Base-by-base conservation (phyloP, 2,329 filamentous ascomycete species). In the Emericellopsis atlantica region DNA sequence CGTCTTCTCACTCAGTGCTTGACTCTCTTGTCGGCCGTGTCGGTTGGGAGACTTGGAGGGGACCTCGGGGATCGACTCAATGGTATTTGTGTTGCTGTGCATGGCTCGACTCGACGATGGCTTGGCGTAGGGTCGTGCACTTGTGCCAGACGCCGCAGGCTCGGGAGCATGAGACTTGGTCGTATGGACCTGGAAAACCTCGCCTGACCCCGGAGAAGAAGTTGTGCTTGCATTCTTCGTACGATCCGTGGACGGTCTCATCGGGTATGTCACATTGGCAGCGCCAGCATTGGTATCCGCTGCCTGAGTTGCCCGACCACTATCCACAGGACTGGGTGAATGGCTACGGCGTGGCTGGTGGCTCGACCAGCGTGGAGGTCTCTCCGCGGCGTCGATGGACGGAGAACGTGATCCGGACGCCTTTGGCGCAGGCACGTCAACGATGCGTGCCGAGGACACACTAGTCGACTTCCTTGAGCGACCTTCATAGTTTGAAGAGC, bases 391-490 rank as follows among this genome's bases (percentile, higher is more conserved):
- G 18, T 73, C 70, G 1, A 66, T 48, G 0, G 70, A 76, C 23
- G 61, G 65, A 36, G 64, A 59, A 32, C 68, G 65, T n/a, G 72
- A 74, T 34, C 60, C 60, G 9, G 72, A 70, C 46, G 69, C 75
- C 46, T 68, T 70, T 16, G 70, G 70, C 10, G 63, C 64, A 8
- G 65, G 49, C 5, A 78, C 73, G 31, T 78, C 73, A 22, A 78
- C 71, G 31, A 79, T 60, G n/a, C 74, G 69, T 31, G 71, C 68
- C 4, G 74, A 77, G 45, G 68, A 67, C 15, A 74, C 61, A 47
- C 72, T 76, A 3, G 69, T 49, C 52, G 67, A 49, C 59, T 54
- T 46, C 48, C 61, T 46, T 51, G 63, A 45, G 48, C 49, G 66
- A 23, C 61, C 62, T 7, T 76, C 72, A 1, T 71, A 71, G 2